These are phyloP conservation scores for Mycena galopus DNA, from an alignment of 768 basidiomycete species.

Conservation along the genomic window DNA sequence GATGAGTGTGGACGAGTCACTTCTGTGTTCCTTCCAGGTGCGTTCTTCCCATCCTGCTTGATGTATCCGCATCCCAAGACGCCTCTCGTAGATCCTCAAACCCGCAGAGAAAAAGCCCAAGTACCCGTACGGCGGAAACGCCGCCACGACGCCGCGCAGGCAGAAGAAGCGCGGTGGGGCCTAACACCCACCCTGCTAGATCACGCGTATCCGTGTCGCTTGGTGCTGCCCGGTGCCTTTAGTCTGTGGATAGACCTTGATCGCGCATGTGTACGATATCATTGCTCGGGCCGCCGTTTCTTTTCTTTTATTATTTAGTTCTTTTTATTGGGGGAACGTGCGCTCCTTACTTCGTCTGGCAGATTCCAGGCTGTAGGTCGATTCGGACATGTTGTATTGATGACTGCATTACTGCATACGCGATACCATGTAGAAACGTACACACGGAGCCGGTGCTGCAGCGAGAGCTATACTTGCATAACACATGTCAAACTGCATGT, in stretches of 20 bases:
- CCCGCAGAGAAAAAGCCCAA: constrained; percentile 99
- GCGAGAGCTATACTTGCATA: constrained; percentile 99
- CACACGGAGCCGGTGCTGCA: constrained; percentile 62
- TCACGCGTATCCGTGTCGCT: too few relatives aligned
- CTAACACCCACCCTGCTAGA: too few relatives aligned
- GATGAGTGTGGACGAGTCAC: constrained; percentile 99
- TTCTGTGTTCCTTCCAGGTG: constrained; percentile 98
- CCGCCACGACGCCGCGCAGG: constrained; percentile 65
- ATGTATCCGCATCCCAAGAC: not conserved
- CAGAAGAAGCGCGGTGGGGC: constrained; percentile 25
- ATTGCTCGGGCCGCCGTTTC: constrained; percentile 1
- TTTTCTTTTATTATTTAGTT: constrained; percentile 18
- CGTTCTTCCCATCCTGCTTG: constrained; percentile 14
- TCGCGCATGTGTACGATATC: constrained; percentile 19
- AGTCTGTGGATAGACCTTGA: constrained; percentile 11
- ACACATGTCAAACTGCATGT: constrained; percentile 96
- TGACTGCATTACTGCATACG: not conserved
- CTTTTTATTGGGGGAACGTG: constrained; percentile 26
- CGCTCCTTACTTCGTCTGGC: not conserved
- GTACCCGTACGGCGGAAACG: constrained; percentile 68
- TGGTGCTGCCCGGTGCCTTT: not conserved
- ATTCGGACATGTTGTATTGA: constrained; percentile 27
- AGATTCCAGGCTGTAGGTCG: not conserved
- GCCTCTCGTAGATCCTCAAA: constrained; percentile 84
- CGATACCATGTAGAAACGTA: not conserved